A percentile compares a stretch with the other conserved stretches of the same genome.
Conservation (phyloP, 306 rosid genomes). For the Sicyos edulis region DNA sequence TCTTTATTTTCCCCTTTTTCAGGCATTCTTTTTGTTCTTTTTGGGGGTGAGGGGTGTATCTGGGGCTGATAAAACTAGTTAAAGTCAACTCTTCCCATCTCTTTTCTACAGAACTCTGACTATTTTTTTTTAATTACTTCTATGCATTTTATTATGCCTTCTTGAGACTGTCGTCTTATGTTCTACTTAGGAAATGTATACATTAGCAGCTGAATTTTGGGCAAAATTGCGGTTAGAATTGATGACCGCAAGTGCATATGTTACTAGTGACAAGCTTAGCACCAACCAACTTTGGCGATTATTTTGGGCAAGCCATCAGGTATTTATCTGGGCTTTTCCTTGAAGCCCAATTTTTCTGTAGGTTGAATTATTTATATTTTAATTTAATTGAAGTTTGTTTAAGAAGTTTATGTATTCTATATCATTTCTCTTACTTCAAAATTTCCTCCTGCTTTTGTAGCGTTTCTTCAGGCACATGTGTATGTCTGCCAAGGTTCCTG, state of each 20-base stretch:
- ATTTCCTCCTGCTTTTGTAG: conserved; percentile 44
- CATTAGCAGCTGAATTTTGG: conserved; percentile 92
- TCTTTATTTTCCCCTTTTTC: not conserved
- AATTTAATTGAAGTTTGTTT: conserved; percentile 2
- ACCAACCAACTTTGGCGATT: conserved; percentile 90
- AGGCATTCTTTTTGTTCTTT: no score
- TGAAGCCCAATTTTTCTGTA: not conserved
- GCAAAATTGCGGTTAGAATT: conserved; percentile 77
- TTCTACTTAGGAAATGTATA: conserved; percentile 64
- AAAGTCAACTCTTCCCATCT: not conserved
- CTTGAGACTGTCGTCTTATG: conserved; percentile 15
- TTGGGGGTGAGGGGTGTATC: not conserved
- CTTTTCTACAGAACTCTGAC: not conserved
- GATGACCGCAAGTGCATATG: conserved; percentile 60
- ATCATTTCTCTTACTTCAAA: conserved; percentile 24
- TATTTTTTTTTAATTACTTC: not conserved
- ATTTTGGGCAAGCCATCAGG: conserved; percentile 99
- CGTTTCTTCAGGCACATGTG: conserved; percentile 98
- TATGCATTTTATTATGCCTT: conserved; percentile 1
- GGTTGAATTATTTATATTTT: not conserved
- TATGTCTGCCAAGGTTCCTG: conserved; percentile 99
- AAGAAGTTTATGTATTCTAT: not conserved
- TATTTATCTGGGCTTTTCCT: conserved; percentile 14
- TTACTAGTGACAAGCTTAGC: conserved; percentile 61
- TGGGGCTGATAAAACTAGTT: not conserved